Percentiles rank a stretch among this genome's conserved stretches.
Conservation (phyloP, 306 rosid species). For the Mimosa bimucronata region DNA sequence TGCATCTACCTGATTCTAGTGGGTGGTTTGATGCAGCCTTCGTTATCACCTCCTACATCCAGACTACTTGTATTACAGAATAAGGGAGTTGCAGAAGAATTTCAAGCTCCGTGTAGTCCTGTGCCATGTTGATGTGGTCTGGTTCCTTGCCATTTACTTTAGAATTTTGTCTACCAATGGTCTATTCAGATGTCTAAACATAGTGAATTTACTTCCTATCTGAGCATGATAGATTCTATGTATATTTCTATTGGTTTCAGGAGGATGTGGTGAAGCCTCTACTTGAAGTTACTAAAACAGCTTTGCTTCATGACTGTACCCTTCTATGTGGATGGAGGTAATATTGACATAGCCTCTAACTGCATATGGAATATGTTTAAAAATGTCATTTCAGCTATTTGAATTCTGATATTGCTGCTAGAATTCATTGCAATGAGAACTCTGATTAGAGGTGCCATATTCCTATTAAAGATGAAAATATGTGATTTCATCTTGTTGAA, state of each 20-base stretch:
- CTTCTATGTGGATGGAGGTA: slow-evolving; percentile 97
- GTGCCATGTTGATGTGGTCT: slow-evolving; percentile 96
- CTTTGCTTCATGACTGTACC: slow-evolving; percentile 93
- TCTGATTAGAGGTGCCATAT: slow-evolving; percentile 12
- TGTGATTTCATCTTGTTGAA: slow-evolving; percentile 19
- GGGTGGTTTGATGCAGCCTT: slow-evolving; percentile 69
- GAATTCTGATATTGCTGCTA: slow-evolving; percentile 25
- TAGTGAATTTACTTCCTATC: slow-evolving; percentile 1
- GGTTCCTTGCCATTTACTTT: slow-evolving; percentile 29
- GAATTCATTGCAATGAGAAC: not conserved
- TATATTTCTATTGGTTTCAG: slow-evolving; percentile 51
- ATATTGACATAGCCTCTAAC: slow-evolving; percentile 29
- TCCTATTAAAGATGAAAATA: slow-evolving; percentile 10
- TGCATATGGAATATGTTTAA: slow-evolving; percentile 33
- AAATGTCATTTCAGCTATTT: slow-evolving; percentile 20
- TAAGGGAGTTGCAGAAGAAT: slow-evolving; percentile 90
- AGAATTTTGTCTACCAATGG: slow-evolving; percentile 21
- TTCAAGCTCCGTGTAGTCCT: slow-evolving; percentile 89
- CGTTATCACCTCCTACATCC: slow-evolving; percentile 98
- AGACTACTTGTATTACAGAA: slow-evolving; percentile 85
- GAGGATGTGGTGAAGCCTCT: slow-evolving; percentile 93
- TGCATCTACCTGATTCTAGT: slow-evolving; percentile 26
- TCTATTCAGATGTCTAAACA: slow-evolving; percentile 13
- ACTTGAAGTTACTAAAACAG: slow-evolving; percentile 96
- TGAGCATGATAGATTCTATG: slow-evolving; percentile 29